A percentile compares a stretch with the other conserved stretches of the same genome.
Evolutionary conservation across 164 flowering plant species (phyloP).

Genomic region (Cinnamomum micranthum): DNA sequence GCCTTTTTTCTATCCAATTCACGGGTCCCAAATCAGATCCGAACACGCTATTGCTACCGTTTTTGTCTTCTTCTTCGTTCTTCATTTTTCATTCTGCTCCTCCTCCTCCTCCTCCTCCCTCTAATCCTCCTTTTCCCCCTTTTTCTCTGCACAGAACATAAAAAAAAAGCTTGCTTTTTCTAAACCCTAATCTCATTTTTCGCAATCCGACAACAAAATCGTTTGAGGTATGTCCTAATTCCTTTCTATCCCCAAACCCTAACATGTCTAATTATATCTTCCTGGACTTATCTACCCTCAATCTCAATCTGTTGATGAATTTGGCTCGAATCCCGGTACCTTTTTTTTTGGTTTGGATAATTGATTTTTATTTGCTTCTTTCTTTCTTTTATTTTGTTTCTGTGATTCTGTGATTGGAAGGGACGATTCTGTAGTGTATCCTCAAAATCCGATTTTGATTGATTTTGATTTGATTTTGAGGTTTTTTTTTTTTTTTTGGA

Average conservation of each 20-base stretch:
- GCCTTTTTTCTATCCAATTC: neutral
- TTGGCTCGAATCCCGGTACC: too few relatives aligned
- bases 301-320: neutral
- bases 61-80: too few relatives aligned
- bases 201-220: neutral
- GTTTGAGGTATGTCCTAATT: neutral
- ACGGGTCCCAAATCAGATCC: neutral
- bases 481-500: too few relatives aligned
- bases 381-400: neutral
- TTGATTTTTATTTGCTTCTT: neutral
- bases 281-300: neutral
- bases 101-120: neutral
- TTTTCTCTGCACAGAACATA: neutral
- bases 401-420: neutral
- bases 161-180: too few relatives aligned
- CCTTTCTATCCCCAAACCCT: neutral
- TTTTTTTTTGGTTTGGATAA: too few relatives aligned
- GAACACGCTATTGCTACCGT: too few relatives aligned
- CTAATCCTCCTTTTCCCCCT: neutral
- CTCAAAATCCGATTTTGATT: too few relatives aligned
- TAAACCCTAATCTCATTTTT: too few relatives aligned
- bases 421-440: too few relatives aligned
- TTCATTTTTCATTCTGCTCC: neutral
- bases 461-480: too few relatives aligned
- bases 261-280: neutral